phyloP scores from a whole-genome alignment of 2,329 filamentous ascomycete species.

The Fusarium pilosicola region DNA sequence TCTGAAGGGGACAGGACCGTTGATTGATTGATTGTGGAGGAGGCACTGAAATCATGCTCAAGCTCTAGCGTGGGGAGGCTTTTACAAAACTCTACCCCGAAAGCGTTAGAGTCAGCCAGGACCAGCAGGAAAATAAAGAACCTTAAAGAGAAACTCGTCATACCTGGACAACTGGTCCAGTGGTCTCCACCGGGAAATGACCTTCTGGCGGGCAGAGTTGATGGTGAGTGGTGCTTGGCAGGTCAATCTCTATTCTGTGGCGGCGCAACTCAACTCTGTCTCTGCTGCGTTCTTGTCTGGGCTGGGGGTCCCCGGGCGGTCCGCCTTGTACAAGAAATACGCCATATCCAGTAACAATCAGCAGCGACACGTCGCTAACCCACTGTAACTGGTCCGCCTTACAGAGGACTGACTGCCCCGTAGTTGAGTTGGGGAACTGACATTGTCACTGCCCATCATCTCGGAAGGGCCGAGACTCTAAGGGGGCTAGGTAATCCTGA shows the following conservation, averaged over 20 bases:
- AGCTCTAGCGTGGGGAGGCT: slow-evolving; percentile 14
- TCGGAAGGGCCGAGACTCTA: slow-evolving; percentile 29
- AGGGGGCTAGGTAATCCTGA: neutral
- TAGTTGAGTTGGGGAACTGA: neutral
- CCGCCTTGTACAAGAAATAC: neutral
- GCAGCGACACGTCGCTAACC: slow-evolving; percentile 20
- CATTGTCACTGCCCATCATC: slow-evolving; percentile 18
- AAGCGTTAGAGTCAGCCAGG: slow-evolving; percentile 18
- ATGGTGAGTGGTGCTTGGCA: slow-evolving; percentile 33
- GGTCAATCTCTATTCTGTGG: slow-evolving; percentile 24
- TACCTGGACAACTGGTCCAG: slow-evolving; percentile 2
- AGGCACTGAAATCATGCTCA: slow-evolving; percentile 18
- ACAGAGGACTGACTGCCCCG: neutral
- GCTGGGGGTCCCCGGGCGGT: neutral
- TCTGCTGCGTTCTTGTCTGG: neutral
- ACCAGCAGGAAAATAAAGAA: slow-evolving; percentile 27
- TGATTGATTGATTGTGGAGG: slow-evolving; percentile 32
- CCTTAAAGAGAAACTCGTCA: slow-evolving; percentile 33
- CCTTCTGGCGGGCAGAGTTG: slow-evolving; percentile 20
- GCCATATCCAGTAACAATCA: slow-evolving; percentile 25
- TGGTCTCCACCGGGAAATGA: slow-evolving; percentile 31
- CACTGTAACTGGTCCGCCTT: slow-evolving; percentile 33
- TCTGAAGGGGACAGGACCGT: slow-evolving; percentile 16
- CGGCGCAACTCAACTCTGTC: neutral
- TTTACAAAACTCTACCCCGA: slow-evolving; percentile 13